A percentile compares a stretch with the other conserved stretches of the same genome.
Evolutionary conservation across 2,329 filamentous ascomycete genomes (phyloP).

Genomic region (Lecanicillium sp.): DNA sequence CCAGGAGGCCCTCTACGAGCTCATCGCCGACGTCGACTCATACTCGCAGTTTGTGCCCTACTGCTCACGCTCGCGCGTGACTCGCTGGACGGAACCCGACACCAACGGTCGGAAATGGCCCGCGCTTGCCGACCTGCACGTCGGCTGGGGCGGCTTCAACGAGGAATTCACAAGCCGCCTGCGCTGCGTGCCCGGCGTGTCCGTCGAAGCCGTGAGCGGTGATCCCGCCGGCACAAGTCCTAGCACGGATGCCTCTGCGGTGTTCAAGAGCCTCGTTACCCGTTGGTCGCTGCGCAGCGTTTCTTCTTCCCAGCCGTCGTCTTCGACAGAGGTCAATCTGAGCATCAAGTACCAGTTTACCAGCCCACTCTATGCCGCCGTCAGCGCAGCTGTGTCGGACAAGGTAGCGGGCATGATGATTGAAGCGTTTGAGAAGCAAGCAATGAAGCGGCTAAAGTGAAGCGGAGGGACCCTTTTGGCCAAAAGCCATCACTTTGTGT

Average conservation of each 20-base stretch:
- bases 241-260: constrained; percentile 27
- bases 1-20: constrained; percentile 61
- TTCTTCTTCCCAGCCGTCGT: constrained; percentile 10
- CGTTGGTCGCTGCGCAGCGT: constrained; percentile 56
- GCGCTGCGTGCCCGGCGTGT: constrained; percentile 63
- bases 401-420: constrained; percentile 86
- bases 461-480: neutral
- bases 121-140: constrained; percentile 66
- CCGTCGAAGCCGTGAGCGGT: constrained; percentile 73
- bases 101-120: constrained; percentile 52
- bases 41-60: constrained; percentile 90
- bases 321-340: constrained; percentile 63
- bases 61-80: constrained; percentile 71
- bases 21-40: constrained; percentile 81
- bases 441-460: constrained; percentile 37
- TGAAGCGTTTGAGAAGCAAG: constrained; percentile 81
- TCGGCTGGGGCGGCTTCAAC: constrained; percentile 77
- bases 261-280: constrained; percentile 64
- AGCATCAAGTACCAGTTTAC: constrained; percentile 75
- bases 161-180: constrained; percentile 78
- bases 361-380: constrained; percentile 78
- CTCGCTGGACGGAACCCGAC: constrained; percentile 57
- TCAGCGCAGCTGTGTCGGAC: constrained; percentile 75
- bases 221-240: constrained; percentile 37
- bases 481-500: too few species aligned